These are phyloP conservation scores for Saxophila tyrrhenica DNA, from an alignment of 495 filamentous ascomycete genomes.

Conservation along the genomic window DNA sequence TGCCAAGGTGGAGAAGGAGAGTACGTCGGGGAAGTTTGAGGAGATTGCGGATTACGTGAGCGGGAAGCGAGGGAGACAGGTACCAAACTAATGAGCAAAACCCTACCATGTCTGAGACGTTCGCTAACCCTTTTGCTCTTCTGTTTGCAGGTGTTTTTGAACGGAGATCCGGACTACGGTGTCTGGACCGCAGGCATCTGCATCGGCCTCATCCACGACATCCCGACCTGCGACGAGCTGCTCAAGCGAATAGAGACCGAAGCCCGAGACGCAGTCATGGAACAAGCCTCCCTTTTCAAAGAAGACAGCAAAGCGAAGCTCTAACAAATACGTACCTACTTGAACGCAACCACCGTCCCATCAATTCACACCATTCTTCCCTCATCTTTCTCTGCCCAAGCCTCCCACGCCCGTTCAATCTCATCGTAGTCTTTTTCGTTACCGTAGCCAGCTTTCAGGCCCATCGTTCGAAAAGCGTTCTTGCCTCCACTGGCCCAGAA, in stretches of 20 bases:
- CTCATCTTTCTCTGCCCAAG: neutral
- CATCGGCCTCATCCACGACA: constrained; percentile 58
- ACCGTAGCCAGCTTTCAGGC: neutral
- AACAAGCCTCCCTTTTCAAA: neutral
- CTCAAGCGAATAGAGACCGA: constrained; percentile 52
- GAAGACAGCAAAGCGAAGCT: neutral
- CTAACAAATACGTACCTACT: neutral
- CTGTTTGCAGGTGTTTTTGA: constrained; percentile 71
- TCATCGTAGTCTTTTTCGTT: neutral
- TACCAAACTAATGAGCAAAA: no score
- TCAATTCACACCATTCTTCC: neutral
- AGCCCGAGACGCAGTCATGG: constrained; percentile 38
- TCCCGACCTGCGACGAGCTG: constrained; percentile 51
- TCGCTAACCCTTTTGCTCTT: no score
- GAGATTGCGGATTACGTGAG: constrained; percentile 86
- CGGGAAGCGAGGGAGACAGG: constrained; percentile 77
- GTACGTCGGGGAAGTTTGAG: constrained; percentile 75
- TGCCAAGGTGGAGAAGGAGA: constrained; percentile 72
- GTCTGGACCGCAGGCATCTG: constrained; percentile 67
- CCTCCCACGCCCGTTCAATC: neutral
- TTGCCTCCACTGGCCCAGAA: neutral
- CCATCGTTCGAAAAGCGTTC: neutral
- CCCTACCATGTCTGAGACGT: no score
- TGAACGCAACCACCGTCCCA: neutral
- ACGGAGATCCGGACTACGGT: constrained; percentile 81